Base-by-base conservation (phyloP, 1,284 basidiomycete genomes). In the Fomitopsis pinicola region DNA sequence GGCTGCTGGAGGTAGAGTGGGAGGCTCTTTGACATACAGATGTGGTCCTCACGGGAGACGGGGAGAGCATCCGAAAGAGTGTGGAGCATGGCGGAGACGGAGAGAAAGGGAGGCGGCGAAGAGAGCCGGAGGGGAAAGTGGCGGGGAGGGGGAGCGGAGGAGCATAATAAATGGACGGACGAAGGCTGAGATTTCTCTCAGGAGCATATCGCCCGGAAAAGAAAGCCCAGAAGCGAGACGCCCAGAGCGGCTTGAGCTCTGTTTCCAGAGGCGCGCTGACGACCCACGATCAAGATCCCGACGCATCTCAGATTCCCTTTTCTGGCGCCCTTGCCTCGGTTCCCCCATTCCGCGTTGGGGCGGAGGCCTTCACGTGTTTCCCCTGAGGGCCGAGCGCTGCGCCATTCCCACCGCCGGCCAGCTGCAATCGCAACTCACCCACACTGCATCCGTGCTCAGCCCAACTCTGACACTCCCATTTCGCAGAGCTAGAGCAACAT, bases 1-100 rank as follows among this genome's bases (percentile, higher is more conserved):
- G 80, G 78, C 1, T 79, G 82, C 62, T 84, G 81, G 64, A 82
- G 73, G 74, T 80, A 82, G 69, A 84, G 72, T 58, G 81, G 79
- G 58, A 69, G 70, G 9, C 75, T 71, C 57, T 73, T 71, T 69
- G 69, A 66, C 55, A 79, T 77, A 66, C 66, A 63, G 55, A 76
- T 68, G 55, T 73, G 68, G 55, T 64, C 57, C 46, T 63, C 54
- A 69, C 71, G 66, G 65, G 72, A 64, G 64, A 75, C 71, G 40
- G 72, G 65, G 62, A 69, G 63, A 59, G 71, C 59, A 57, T 75
- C 68, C 63, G 67, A 66, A 60, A 61, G 63, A 58, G 64, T 63
- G 68, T 68, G 64, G 63, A 65, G 55, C 61, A 57, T 58, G 63
- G 40, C 56, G 53, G 60, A 48, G 60, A n/a, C 26, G 44, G 61